Percentiles rank a stretch among this genome's conserved stretches.
Evolutionary conservation across 2,329 filamentous ascomycete genomes (phyloP).

Genomic region (Fusarium sp.): DNA sequence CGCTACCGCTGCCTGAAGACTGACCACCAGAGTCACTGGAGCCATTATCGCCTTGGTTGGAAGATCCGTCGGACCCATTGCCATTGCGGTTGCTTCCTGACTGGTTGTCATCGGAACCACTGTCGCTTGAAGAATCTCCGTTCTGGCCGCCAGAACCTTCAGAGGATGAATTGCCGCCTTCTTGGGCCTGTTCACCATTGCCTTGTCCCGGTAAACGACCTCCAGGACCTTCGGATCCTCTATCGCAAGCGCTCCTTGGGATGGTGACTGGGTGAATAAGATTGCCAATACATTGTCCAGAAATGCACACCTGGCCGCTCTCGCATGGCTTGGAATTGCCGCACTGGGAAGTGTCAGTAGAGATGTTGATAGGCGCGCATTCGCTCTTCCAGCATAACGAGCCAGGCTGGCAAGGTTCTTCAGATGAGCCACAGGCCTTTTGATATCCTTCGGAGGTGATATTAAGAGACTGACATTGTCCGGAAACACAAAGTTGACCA

Average conservation of each 20-base stretch:
- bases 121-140: background rate
- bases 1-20: background rate
- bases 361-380: constrained; percentile 28
- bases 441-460: constrained; percentile 13
- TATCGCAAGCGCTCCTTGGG: background rate
- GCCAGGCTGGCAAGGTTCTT: constrained; percentile 16
- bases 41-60: background rate
- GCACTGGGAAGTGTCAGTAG: constrained; percentile 26
- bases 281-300: constrained; percentile 21
- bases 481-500: constrained; percentile 35
- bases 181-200: background rate
- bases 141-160: background rate
- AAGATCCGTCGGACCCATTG: background rate
- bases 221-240: background rate
- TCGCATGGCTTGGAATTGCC: constrained; percentile 15
- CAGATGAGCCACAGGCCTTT: constrained; percentile 15
- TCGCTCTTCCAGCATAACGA: constrained; percentile 14
- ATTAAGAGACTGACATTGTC: constrained; percentile 15
- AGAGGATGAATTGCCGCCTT: background rate
- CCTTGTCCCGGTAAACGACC: background rate
- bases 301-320: constrained; percentile 28
- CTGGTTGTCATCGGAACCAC: background rate
- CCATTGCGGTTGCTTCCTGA: background rate
- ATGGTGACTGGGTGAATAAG: background rate
- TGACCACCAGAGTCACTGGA: background rate